Percentiles rank a stretch among this genome's conserved stretches.
phyloP scores from a whole-genome alignment of 1,284 basidiomycete species.

The Thelephora terrestris region DNA sequence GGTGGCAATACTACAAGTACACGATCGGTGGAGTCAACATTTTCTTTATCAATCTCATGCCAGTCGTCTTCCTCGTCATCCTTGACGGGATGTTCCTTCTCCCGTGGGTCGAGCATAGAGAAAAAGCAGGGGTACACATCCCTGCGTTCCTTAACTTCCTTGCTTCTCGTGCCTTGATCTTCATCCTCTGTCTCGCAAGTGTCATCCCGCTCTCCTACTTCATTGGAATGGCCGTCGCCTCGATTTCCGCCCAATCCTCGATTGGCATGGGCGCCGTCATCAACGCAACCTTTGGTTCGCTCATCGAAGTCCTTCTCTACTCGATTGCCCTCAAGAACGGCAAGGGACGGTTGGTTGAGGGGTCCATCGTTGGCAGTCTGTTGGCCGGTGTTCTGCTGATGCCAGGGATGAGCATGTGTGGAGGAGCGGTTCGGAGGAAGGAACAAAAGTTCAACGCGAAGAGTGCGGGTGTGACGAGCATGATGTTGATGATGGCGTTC shows the following conservation, averaged over 20 bases:
- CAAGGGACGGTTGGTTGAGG: conserved; percentile 93
- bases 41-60: conserved; percentile 92
- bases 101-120: conserved; percentile 51
- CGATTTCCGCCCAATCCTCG: conserved; percentile 94
- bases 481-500: conserved; percentile 99
- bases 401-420: conserved; percentile 96
- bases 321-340: conserved; percentile 79
- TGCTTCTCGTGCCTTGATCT: conserved; percentile 74
- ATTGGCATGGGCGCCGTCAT: conserved; percentile 99
- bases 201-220: conserved; percentile 98
- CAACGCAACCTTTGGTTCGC: conserved; percentile 97
- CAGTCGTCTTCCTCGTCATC: conserved; percentile 93
- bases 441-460: conserved; percentile 98
- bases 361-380: conserved; percentile 90
- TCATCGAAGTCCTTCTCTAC: conserved; percentile 97
- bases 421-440: conserved; percentile 85
- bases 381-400: conserved; percentile 94
- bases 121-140: conserved; percentile 45
- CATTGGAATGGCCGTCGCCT: conserved; percentile 99
- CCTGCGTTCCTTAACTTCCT: conserved; percentile 62
- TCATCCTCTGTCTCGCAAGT: conserved; percentile 77
- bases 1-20: conserved; percentile 97
- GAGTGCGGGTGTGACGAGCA: conserved; percentile 96
- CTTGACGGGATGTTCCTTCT: conserved; percentile 85
- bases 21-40: conserved; percentile 99